phyloP scores from a whole-genome alignment of 2,329 filamentous ascomycete species.

The Microdochium nivale region DNA sequence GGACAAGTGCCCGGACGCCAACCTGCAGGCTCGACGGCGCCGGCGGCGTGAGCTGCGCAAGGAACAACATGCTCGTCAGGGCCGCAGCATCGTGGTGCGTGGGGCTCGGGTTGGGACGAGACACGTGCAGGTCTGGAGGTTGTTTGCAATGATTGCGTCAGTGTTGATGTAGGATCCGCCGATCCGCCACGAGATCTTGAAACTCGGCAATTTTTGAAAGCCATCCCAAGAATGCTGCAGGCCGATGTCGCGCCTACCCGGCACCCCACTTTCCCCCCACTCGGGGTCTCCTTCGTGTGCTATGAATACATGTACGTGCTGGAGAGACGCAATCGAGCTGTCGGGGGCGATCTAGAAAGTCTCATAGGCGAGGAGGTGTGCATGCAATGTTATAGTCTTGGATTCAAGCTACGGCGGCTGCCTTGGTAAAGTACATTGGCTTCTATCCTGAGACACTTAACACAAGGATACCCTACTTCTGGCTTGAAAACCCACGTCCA shows the following conservation, averaged over 20 bases:
- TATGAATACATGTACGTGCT: no score
- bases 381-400: no score
- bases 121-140: neutral
- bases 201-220: neutral
- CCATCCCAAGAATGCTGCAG: neutral
- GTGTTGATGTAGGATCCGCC: neutral
- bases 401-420: no score
- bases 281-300: neutral
- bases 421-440: no score
- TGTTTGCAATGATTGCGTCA: neutral
- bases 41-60: neutral
- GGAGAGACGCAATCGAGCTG: no score
- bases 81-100: neutral
- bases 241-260: conserved; percentile 1
- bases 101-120: neutral
- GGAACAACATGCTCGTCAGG: neutral
- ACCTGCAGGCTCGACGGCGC: neutral
- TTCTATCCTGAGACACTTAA: no score
- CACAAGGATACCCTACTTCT: no score
- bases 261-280: neutral
- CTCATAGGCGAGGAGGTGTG: no score
- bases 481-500: no score
- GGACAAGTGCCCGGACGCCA: neutral
- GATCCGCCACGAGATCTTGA: neutral
- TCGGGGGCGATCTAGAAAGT: no score